These are phyloP conservation scores for Pseudoperonospora humuli DNA, from an alignment of 352 stramenopile species.

Conservation along the genomic window DNA sequence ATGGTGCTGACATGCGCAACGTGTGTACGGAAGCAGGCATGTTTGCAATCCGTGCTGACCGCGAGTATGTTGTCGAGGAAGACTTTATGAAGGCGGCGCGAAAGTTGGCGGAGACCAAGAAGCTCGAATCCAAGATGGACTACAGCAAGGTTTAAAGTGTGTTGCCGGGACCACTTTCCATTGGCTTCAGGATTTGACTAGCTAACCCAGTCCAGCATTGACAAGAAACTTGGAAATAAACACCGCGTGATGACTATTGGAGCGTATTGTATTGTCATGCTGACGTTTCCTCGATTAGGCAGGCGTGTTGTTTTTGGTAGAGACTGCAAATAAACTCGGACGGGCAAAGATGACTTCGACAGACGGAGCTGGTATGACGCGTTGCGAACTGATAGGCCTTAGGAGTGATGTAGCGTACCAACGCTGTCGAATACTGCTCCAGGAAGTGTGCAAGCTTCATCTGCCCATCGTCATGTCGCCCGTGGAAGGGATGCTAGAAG, in stretches of 20 bases:
- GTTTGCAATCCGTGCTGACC: constrained; percentile 98
- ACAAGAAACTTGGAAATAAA: constrained; percentile 24
- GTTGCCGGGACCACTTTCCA: background rate
- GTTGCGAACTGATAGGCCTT: no score
- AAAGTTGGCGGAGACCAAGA: constrained; percentile 99
- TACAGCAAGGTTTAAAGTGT: constrained; percentile 98
- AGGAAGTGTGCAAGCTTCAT: no score
- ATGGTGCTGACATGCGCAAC: constrained; percentile 99
- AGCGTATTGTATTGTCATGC: no score
- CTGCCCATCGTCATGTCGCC: no score
- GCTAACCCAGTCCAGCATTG: constrained; percentile 5
- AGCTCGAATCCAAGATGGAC: constrained; percentile 99
- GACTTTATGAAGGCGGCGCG: constrained; percentile 99
- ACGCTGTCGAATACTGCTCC: no score
- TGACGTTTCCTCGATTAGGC: background rate
- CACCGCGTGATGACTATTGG: constrained; percentile 9
- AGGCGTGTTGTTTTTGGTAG: background rate
- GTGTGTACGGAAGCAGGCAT: constrained; percentile 95
- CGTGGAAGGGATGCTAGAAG: no score
- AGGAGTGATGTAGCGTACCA: no score
- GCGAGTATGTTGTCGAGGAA: constrained; percentile 99
- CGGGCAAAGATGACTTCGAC: background rate
- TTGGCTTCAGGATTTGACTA: constrained; percentile 1
- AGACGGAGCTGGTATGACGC: no score
- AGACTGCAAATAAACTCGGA: constrained; percentile 12